Percentiles rank a stretch among this genome's conserved stretches.
Evolutionary conservation across 257 asterid genomes (phyloP).

Genomic region (Misopates orontium): DNA sequence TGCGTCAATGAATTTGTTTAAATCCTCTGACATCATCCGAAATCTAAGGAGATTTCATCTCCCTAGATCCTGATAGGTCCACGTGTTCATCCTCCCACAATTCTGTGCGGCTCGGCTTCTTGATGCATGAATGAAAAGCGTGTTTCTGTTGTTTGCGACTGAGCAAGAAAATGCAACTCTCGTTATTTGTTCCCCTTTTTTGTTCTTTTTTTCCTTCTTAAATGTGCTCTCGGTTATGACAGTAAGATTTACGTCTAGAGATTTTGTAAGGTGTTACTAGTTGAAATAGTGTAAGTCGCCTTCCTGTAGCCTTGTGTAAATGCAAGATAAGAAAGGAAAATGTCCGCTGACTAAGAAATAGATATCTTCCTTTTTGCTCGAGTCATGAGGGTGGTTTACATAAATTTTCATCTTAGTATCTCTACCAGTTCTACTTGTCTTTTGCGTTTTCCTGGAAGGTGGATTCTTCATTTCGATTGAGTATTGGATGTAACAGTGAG

Average conservation of each 20-base stretch:
- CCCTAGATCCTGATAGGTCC: too few species aligned
- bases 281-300: not conserved
- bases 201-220: too few species aligned
- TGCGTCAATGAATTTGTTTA: too few species aligned
- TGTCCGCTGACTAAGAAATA: not conserved
- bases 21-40: too few species aligned
- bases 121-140: too few species aligned
- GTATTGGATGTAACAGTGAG: not conserved
- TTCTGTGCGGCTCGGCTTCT: too few species aligned
- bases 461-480: slow-evolving; percentile 5
- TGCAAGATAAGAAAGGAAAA: not conserved
- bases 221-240: too few species aligned
- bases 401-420: slow-evolving; percentile 1
- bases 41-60: too few species aligned
- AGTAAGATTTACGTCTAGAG: not conserved
- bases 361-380: not conserved
- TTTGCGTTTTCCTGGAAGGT: not conserved
- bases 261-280: not conserved
- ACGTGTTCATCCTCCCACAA: too few species aligned
- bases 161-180: too few species aligned
- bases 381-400: not conserved
- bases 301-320: not conserved
- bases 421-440: not conserved
- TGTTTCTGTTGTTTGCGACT: too few species aligned
- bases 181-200: too few species aligned